These are phyloP conservation scores for Coemansia umbellata DNA, from an alignment of 192 early-diverging fungal genomes.

Conservation along the genomic window DNA sequence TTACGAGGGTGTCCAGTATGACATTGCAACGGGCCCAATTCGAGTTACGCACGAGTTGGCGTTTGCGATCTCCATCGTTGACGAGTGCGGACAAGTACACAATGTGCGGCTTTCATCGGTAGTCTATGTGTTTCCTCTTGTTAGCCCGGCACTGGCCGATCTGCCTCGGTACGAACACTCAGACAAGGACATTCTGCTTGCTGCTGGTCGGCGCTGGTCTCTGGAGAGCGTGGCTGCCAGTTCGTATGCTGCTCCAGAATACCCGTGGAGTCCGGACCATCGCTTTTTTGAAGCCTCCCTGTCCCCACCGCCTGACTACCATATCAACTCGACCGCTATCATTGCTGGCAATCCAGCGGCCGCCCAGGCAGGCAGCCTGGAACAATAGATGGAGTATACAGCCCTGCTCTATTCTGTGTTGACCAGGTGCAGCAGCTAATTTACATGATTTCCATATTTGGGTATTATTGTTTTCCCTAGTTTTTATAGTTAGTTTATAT, in stretches of 20 bases:
- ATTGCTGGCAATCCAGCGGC: neutral
- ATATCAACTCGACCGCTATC: neutral
- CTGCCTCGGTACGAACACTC: slow-evolving; percentile 43
- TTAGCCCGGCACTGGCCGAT: neutral
- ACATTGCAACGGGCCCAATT: slow-evolving; percentile 31
- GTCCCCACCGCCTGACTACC: slow-evolving; percentile 21
- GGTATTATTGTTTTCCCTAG: too few species aligned
- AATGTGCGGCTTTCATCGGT: slow-evolving; percentile 38
- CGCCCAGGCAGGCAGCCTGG: too few species aligned
- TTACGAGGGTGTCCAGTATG: slow-evolving; percentile 37
- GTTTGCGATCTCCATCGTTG: slow-evolving; percentile 26
- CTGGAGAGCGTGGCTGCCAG: slow-evolving; percentile 1
- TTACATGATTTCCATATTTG: too few species aligned
- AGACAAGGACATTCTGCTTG: slow-evolving; percentile 34
- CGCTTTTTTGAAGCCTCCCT: neutral
- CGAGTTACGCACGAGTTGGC: slow-evolving; percentile 38
- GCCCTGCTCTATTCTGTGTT: too few species aligned
- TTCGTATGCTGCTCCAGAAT: neutral
- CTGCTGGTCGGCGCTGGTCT: slow-evolving; percentile 18
- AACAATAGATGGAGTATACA: too few species aligned
- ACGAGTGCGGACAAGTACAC: slow-evolving; percentile 41
- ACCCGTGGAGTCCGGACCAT: neutral
- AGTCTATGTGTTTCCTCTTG: slow-evolving; percentile 27
- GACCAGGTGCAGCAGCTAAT: too few species aligned
- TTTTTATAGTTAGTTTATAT: too few species aligned